phyloP scores from a whole-genome alignment of 2,329 filamentous ascomycete species.

The Penicillium digitatum region DNA sequence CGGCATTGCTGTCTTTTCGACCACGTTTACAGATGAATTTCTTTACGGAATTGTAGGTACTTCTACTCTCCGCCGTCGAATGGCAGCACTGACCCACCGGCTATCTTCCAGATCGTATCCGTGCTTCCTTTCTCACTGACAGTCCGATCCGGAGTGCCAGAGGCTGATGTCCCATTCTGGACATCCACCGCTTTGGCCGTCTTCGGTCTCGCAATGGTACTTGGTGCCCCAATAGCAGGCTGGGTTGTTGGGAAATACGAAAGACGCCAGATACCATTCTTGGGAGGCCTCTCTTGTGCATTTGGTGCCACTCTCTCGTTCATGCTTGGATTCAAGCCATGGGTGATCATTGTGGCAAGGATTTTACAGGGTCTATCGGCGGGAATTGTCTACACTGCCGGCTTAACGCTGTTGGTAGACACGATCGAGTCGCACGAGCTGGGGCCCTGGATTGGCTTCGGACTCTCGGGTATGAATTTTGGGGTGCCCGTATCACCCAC shows the following conservation, averaged over 20 bases:
- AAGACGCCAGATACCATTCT: conserved; percentile 1
- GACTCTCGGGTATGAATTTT: conserved; percentile 7
- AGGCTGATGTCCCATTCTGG: conserved; percentile 5
- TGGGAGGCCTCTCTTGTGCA: conserved; percentile 2
- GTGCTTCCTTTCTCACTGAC: conserved; percentile 5
- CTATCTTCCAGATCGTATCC: not conserved
- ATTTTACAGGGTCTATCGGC: conserved; percentile 6
- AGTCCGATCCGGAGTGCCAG: not conserved
- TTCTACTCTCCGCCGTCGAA: not conserved
- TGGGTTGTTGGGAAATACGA: conserved; percentile 1
- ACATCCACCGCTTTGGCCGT: conserved; percentile 1
- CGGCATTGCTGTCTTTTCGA: conserved; percentile 1
- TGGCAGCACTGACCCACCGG: not conserved
- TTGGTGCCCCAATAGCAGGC: conserved; percentile 4
- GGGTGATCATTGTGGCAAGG: conserved; percentile 7
- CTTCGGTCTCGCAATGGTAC: conserved; percentile 2
- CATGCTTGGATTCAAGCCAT: not conserved
- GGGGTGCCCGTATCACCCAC: conserved; percentile 5
- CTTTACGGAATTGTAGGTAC: conserved; percentile 5
- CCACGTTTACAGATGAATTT: conserved; percentile 7
- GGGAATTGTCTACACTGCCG: conserved; percentile 3
- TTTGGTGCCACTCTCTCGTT: not conserved
- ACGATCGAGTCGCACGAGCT: conserved; percentile 9
- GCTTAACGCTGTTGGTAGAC: conserved; percentile 8
- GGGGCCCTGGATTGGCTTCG: conserved; percentile 9